These are phyloP conservation scores for Ganoderma meredithae DNA, from an alignment of 1,284 basidiomycete genomes.

Conservation along the genomic window DNA sequence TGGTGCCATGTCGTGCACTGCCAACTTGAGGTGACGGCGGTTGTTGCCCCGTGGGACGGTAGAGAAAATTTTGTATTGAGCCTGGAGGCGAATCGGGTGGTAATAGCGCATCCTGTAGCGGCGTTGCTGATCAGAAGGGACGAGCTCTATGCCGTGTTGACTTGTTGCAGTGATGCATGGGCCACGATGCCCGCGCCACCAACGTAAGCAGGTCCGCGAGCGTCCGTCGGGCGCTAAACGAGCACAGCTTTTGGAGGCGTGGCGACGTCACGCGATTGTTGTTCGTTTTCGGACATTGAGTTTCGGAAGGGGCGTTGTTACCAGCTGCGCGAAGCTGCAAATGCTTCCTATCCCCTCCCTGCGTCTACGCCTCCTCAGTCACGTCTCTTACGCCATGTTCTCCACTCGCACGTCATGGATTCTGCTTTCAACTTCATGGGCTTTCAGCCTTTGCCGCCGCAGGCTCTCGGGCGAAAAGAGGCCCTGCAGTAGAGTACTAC, in stretches of 20 bases:
- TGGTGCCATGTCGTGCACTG: neutral
- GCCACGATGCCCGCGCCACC: too few relatives aligned
- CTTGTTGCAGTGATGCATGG: too few relatives aligned
- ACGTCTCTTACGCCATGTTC: neutral
- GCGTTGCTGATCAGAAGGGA: too few relatives aligned
- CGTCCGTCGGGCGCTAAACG: neutral
- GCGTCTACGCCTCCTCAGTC: neutral
- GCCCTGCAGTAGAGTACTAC: conserved; percentile 16
- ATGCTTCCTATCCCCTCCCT: neutral
- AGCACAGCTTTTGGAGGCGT: neutral
- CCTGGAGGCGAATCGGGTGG: too few relatives aligned
- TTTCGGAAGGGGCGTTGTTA: too few relatives aligned
- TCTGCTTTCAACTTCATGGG: neutral
- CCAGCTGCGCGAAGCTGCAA: neutral
- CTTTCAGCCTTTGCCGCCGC: neutral
- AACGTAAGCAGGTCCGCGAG: neutral
- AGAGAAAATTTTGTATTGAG: too few relatives aligned
- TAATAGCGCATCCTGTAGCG: too few relatives aligned
- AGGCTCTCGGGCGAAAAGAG: conserved; percentile 1
- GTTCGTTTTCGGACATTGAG: neutral
- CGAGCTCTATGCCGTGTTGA: too few relatives aligned
- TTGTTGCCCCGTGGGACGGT: too few relatives aligned
- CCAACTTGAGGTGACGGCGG: too few relatives aligned
- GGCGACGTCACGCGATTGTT: conserved; percentile 5
- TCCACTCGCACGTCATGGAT: neutral